Evolutionary conservation across 306 rosid species (phyloP), one percentile per base, ranked within the genome.

Genomic region (Alnus glutinosa): DNA sequence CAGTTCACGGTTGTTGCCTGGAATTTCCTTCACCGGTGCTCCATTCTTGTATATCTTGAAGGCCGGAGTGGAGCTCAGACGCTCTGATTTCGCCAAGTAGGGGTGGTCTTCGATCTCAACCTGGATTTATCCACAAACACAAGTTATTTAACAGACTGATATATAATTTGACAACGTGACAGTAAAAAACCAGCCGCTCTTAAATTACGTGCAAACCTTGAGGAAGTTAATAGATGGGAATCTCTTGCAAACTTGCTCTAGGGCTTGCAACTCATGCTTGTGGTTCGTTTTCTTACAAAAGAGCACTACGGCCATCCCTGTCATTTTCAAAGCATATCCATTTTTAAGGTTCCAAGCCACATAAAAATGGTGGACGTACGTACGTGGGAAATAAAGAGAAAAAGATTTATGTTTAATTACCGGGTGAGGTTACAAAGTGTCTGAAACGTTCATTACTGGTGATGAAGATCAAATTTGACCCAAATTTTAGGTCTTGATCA

Each of bases 41-140:
- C 98, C 98, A 48, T 94, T 94, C 86, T 90, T 94, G 86, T 94
- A 94, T 83, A 94, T 94, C 84, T 86, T 92, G 83, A 92, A 94
- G n/a, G 91, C 86, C 44, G 98, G 98, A 30, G 90, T 48, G 15
- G 87, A 81, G 71, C 80, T 87, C 79, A 94, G 95, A 12, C 85
- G 87, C 89, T 92, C 98, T 79, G 89, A 85, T 84, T 94, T 94
- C 9, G 90, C 90, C 62, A 94, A 77, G 88, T 86, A 91, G 1
- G 98, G 97, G 49, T 92, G 93, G 58, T 94, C 97, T 78, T 94
- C 98, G 46, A 92, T 86, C 80, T 92, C 98, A 74, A 94, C 97
- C 98, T 94, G 80, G 79, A 78, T 73, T 79, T 64, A 8, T 73
- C 47, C 50, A 9, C 73, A 61, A 59, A 72, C 2, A 50, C 28